phyloP scores from a whole-genome alignment of 176 grass and related monocot species.

The Avena atlantica region DNA sequence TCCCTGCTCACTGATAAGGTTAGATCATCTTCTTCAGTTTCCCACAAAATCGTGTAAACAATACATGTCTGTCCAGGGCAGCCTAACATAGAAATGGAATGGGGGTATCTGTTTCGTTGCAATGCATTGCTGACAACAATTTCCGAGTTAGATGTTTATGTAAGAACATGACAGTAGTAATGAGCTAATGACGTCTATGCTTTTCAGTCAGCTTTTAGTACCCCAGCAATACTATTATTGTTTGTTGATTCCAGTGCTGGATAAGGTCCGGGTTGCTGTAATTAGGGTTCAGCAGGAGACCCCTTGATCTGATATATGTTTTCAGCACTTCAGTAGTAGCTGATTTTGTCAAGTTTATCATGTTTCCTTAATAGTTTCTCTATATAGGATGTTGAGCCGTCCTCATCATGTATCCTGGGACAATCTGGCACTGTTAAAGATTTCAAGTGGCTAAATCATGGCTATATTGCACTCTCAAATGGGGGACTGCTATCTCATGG shows the following conservation, averaged over 20 bases:
- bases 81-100: neutral
- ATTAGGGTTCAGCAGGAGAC: neutral
- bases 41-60: neutral
- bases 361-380: slow-evolving; percentile 9
- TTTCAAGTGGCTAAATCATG: slow-evolving; percentile 80
- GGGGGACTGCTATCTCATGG: slow-evolving; percentile 66
- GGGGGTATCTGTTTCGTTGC: neutral
- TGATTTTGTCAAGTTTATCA: neutral
- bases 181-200: neutral
- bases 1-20: slow-evolving; percentile 74
- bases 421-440: slow-evolving; percentile 59
- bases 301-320: neutral
- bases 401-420: slow-evolving; percentile 58
- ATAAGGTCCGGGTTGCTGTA: slow-evolving; percentile 2
- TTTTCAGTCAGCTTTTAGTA: slow-evolving; percentile 8
- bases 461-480: slow-evolving; percentile 66
- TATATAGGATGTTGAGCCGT: slow-evolving; percentile 59
- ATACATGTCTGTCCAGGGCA: slow-evolving; percentile 6
- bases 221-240: neutral
- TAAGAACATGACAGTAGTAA: slow-evolving; percentile 13
- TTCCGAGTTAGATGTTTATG: neutral
- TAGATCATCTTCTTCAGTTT: neutral
- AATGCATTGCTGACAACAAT: neutral
- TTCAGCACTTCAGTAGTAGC: neutral
- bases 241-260: neutral